A percentile compares a stretch with the other conserved stretches of the same genome.
These are phyloP conservation scores for Populus trichocarpa DNA, from an alignment of 441 rosid genomes.

Conservation along the genomic window DNA sequence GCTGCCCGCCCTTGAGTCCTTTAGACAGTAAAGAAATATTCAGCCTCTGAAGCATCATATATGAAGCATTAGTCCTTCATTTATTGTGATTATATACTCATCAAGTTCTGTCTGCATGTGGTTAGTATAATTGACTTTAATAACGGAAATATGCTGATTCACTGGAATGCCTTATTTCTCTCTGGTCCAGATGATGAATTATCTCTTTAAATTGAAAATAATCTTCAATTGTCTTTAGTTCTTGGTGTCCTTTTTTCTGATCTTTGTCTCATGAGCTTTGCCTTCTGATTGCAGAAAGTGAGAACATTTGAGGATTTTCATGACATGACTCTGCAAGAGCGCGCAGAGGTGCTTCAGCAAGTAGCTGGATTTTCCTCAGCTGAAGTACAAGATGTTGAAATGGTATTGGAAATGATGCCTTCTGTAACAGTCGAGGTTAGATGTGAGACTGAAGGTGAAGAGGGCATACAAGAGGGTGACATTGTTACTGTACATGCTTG, in stretches of 20 bases:
- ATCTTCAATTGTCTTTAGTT: neutral
- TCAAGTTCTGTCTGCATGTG: neutral
- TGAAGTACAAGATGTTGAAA: conserved; percentile 73
- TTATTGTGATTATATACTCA: neutral
- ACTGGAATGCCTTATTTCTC: neutral
- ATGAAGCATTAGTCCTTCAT: neutral
- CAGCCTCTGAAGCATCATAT: neutral
- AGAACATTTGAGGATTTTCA: conserved; percentile 78
- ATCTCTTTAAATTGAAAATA: neutral
- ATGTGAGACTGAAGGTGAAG: conserved; percentile 97
- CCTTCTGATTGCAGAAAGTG: conserved; percentile 67
- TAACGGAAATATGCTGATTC: neutral
- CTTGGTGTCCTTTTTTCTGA: conserved; percentile 6
- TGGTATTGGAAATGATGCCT: conserved; percentile 93
- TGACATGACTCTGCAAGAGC: conserved; percentile 66
- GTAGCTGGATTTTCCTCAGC: conserved; percentile 68
- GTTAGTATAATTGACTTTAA: neutral
- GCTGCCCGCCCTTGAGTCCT: neutral
- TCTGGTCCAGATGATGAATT: neutral
- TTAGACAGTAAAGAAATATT: neutral
- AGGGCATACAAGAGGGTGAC: conserved; percentile 92
- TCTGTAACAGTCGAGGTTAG: conserved; percentile 72
- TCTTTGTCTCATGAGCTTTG: conserved; percentile 2
- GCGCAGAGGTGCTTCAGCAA: conserved; percentile 71
- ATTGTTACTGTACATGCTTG: conserved; percentile 85